Percentiles rank a stretch among this genome's conserved stretches.
phyloP scores from a whole-genome alignment of 2,329 filamentous ascomycete genomes.

The Graphilbum ipis-grandicollis region DNA sequence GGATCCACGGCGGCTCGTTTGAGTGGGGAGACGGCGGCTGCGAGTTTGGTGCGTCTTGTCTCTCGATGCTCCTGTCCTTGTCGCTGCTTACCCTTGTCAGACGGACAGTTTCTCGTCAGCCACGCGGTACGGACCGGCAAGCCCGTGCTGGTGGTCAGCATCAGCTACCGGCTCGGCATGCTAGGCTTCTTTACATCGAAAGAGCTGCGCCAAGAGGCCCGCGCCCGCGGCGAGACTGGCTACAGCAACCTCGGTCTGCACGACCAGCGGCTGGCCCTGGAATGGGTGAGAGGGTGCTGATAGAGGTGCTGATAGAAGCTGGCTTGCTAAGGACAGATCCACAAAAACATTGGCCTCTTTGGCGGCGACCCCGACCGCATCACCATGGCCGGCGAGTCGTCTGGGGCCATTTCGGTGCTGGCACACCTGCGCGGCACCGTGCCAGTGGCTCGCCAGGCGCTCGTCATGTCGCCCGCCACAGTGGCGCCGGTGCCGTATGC shows the following conservation, averaged over 20 bases:
- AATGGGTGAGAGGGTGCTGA: slow-evolving; percentile 26
- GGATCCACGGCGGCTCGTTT: slow-evolving; percentile 7
- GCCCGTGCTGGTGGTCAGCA: slow-evolving; percentile 12
- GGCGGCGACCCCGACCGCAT: slow-evolving; percentile 33
- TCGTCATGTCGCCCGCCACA: too few species aligned
- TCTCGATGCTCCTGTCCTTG: background rate
- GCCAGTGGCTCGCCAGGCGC: too few species aligned
- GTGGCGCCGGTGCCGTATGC: too few species aligned
- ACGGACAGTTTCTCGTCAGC: slow-evolving; percentile 3
- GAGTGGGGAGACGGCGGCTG: slow-evolving; percentile 2
- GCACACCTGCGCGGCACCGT: slow-evolving; percentile 24
- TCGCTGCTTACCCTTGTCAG: too few species aligned
- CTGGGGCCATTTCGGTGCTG: slow-evolving; percentile 29
- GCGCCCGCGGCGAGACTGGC: background rate
- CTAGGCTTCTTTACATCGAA: slow-evolving; percentile 7
- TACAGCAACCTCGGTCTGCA: slow-evolving; percentile 33
- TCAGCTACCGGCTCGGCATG: slow-evolving; percentile 13
- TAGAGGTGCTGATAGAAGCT: too few species aligned
- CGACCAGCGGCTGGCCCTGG: slow-evolving; percentile 32
- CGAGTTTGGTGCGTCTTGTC: slow-evolving; percentile 1
- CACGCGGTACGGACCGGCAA: slow-evolving; percentile 10
- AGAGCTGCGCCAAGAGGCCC: slow-evolving; percentile 6
- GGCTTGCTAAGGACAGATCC: too few species aligned
- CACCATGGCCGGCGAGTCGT: slow-evolving; percentile 36
- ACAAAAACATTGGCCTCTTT: slow-evolving; percentile 31